These are phyloP conservation scores for Salix arbutifolia DNA, from an alignment of 345 rosid genomes.

Conservation along the genomic window DNA sequence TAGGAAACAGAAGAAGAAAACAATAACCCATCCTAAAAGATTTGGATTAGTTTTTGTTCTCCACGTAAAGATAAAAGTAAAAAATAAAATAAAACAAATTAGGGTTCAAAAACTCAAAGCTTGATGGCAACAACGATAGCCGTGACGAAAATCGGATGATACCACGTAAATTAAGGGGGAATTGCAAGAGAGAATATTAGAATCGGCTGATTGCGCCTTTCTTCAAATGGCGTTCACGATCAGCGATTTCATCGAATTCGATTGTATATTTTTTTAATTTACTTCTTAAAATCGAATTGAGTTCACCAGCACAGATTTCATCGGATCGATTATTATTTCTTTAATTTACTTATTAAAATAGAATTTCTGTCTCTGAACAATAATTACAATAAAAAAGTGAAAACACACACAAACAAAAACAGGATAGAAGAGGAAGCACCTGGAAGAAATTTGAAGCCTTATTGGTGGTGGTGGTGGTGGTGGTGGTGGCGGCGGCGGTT, in stretches of 20 bases:
- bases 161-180: background rate
- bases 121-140: background rate
- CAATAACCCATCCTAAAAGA: too few species aligned
- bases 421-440: background rate
- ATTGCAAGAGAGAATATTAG: background rate
- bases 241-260: background rate
- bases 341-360: too few species aligned
- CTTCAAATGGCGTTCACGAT: background rate
- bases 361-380: background rate
- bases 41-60: too few species aligned
- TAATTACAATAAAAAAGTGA: too few species aligned
- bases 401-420: background rate
- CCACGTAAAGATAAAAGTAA: background rate
- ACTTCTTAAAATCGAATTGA: background rate
- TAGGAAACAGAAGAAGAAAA: background rate
- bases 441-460: background rate
- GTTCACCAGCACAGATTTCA: background rate
- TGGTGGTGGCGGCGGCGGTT: background rate
- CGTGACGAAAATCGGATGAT: background rate
- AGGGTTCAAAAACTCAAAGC: background rate
- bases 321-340: background rate
- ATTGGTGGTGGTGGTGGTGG: background rate
- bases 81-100: too few species aligned
- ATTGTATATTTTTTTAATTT: too few species aligned
- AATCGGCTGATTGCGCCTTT: background rate